phyloP scores from a whole-genome alignment of 768 basidiomycete species.

The Suillus americanus region DNA sequence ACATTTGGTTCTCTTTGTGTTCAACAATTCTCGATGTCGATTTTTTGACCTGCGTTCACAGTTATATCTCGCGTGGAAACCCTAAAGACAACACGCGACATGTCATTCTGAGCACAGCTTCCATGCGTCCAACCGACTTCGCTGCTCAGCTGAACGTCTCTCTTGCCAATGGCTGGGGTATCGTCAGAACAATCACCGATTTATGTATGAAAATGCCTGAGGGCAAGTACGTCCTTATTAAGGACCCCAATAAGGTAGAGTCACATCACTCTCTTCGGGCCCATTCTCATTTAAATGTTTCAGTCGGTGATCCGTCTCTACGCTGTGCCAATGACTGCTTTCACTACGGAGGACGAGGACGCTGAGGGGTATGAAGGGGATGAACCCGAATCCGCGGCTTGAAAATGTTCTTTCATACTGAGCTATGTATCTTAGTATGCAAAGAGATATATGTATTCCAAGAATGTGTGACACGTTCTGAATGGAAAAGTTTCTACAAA shows the following conservation, averaged over 20 bases:
- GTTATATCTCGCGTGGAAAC: conserved; percentile 92
- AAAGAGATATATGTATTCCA: background rate
- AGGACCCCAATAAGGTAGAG: conserved; percentile 93
- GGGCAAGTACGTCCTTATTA: conserved; percentile 95
- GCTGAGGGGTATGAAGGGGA: conserved; percentile 42
- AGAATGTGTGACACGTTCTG: background rate
- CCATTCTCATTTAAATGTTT: conserved; percentile 14
- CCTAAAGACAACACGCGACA: conserved; percentile 95
- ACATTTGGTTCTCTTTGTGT: background rate
- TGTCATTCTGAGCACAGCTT: conserved; percentile 92
- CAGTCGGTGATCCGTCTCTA: conserved; percentile 95
- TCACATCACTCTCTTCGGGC: conserved; percentile 20
- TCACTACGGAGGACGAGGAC: conserved; percentile 81
- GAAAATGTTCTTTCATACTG: conserved; percentile 10
- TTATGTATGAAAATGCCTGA: conserved; percentile 96
- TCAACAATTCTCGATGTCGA: conserved; percentile 13
- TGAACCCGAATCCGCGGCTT: conserved; percentile 37
- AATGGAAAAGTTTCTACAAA: background rate
- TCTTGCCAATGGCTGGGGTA: conserved; percentile 96
- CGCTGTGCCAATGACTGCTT: conserved; percentile 84
- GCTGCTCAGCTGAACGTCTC: conserved; percentile 95
- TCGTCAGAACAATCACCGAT: conserved; percentile 93
- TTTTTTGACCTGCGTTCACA: conserved; percentile 30
- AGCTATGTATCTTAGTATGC: background rate
- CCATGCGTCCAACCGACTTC: conserved; percentile 92